A percentile compares a stretch with the other conserved stretches of the same genome.
phyloP scores from a whole-genome alignment of 2,329 filamentous ascomycete genomes.

The Alternaria sp. region DNA sequence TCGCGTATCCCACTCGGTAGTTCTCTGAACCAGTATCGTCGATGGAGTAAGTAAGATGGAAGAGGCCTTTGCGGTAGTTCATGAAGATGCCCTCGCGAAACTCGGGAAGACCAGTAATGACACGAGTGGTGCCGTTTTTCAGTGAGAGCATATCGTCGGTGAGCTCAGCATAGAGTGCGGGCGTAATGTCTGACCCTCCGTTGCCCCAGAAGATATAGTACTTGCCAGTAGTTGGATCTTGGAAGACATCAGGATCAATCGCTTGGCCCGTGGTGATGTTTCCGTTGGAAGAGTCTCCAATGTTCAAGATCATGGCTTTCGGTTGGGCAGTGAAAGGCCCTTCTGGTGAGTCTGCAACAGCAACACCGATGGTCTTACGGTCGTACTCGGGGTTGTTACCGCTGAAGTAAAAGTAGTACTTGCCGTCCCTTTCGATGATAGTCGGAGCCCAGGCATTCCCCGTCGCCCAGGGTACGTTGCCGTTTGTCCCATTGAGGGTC shows the following conservation, averaged over 20 bases:
- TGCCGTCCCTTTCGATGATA: conserved; percentile 31
- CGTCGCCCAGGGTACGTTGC: conserved; percentile 40
- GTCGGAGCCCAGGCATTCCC: conserved; percentile 42
- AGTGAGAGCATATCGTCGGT: conserved; percentile 35
- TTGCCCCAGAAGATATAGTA: conserved; percentile 45
- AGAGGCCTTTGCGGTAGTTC: conserved; percentile 35
- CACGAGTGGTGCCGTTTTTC: conserved; percentile 20
- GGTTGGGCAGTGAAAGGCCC: conserved; percentile 38
- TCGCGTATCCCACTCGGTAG: conserved; percentile 41
- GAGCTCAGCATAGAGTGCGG: conserved; percentile 32
- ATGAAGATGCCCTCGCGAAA: conserved; percentile 40
- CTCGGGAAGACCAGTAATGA: conserved; percentile 27
- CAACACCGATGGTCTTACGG: conserved; percentile 41
- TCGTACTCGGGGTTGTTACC: conserved; percentile 37
- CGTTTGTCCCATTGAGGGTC: conserved; percentile 37
- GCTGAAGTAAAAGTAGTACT: conserved; percentile 43
- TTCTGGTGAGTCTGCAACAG: conserved; percentile 30
- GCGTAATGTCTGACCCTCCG: conserved; percentile 4
- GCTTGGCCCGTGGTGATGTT: conserved; percentile 32
- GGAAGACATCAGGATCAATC: conserved; percentile 37
- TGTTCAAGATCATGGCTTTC: conserved; percentile 37
- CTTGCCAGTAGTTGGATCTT: conserved; percentile 33
- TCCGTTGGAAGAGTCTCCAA: conserved; percentile 21
- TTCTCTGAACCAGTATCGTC: conserved; percentile 40
- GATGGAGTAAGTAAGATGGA: conserved; percentile 40